A percentile compares a stretch with the other conserved stretches of the same genome.
Conservation (phyloP, 2,329 filamentous ascomycete genomes). For the Verticillium tricorpus region DNA sequence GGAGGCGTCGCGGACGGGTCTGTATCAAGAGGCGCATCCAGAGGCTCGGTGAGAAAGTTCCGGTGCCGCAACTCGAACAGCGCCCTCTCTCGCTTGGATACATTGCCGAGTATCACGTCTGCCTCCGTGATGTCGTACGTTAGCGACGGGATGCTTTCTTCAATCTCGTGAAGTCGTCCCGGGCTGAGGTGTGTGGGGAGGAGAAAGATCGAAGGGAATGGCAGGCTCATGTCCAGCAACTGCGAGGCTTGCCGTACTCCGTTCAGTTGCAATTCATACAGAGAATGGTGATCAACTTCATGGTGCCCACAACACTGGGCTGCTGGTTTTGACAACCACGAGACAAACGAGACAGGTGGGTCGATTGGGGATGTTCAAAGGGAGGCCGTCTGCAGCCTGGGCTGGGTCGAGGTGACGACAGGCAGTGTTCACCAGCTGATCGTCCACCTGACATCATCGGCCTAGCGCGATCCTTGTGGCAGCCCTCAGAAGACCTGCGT, state of each 20-base stretch:
- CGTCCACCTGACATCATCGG: neutral
- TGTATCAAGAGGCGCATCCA: constrained; percentile 13
- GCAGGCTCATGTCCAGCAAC: neutral
- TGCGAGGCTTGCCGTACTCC: neutral
- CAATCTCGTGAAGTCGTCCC: constrained; percentile 58
- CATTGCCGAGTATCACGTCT: constrained; percentile 67
- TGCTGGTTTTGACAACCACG: neutral
- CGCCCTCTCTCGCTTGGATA: constrained; percentile 66
- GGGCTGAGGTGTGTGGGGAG: constrained; percentile 64
- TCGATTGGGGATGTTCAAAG: neutral
- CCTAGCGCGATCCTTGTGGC: neutral
- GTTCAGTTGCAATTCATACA: no score
- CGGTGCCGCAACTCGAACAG: constrained; percentile 70
- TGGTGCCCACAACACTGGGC: neutral
- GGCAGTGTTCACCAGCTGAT: neutral
- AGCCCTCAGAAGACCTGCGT: neutral
- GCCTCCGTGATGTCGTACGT: constrained; percentile 72
- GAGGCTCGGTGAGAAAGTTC: constrained; percentile 55
- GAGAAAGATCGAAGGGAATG: constrained; percentile 65
- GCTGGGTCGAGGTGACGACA: neutral
- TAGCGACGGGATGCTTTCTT: constrained; percentile 59
- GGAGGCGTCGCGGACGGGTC: constrained; percentile 11
- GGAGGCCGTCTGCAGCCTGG: neutral
- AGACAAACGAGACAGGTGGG: neutral
- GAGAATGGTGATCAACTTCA: neutral